Conservation (phyloP, 139 green algal genomes). For the Nannochloris sp. region DNA sequence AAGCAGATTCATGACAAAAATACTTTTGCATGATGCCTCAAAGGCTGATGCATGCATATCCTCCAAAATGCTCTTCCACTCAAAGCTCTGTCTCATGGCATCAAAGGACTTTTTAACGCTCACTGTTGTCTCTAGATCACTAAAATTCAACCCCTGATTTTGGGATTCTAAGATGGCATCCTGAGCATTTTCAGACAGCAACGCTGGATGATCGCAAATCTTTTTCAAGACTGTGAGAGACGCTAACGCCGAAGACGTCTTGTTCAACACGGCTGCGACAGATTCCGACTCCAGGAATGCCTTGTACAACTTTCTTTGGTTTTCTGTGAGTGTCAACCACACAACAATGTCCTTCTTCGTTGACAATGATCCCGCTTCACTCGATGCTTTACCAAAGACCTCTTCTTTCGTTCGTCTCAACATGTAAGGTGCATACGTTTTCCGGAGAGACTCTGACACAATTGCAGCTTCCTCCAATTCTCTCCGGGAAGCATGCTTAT, state of each 20-base stretch:
- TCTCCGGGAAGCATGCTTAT: slow-evolving; percentile 40
- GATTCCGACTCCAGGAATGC: slow-evolving; percentile 60
- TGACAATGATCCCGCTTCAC: neutral
- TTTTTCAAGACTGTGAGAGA: slow-evolving; percentile 68
- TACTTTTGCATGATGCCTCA: slow-evolving; percentile 68
- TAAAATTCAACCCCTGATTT: neutral
- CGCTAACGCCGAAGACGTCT: slow-evolving; percentile 63
- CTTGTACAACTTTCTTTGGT: slow-evolving; percentile 64
- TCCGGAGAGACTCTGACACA: slow-evolving; percentile 47
- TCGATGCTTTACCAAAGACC: slow-evolving; percentile 35
- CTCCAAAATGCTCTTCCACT: neutral
- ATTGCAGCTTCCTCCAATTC: slow-evolving; percentile 47
- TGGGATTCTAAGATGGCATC: slow-evolving; percentile 20
- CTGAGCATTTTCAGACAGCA: slow-evolving; percentile 61
- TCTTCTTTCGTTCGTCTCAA: slow-evolving; percentile 83
- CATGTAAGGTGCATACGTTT: slow-evolving; percentile 62
- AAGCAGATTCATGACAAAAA: slow-evolving; percentile 69
- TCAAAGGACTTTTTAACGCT: neutral
- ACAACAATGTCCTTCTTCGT: slow-evolving; percentile 88
- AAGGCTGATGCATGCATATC: slow-evolving; percentile 23
- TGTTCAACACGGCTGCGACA: slow-evolving; percentile 67
- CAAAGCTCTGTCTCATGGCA: neutral
- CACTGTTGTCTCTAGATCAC: neutral
- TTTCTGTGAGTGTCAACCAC: slow-evolving; percentile 70
- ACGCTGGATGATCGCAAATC: slow-evolving; percentile 87